Evolutionary conservation across 805 yeast species (phyloP).

Genomic region (Teunomyces barrocoloradensis): DNA sequence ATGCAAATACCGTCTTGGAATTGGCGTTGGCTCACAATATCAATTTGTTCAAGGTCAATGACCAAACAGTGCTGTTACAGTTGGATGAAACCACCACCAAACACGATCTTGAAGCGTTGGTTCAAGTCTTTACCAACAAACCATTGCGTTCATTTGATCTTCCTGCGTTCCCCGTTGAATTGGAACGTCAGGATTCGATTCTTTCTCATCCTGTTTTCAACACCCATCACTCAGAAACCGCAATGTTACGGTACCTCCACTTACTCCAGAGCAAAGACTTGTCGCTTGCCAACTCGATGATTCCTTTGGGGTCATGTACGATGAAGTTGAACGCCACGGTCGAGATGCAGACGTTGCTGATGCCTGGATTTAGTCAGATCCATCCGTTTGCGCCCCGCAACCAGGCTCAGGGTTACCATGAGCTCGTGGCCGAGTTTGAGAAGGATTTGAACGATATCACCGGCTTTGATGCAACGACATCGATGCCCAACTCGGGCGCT

Average conservation of each 20-base stretch:
- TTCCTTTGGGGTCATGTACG: slow-evolving; percentile 95
- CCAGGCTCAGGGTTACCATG: slow-evolving; percentile 86
- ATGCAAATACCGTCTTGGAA: slow-evolving; percentile 53
- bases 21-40: slow-evolving; percentile 66
- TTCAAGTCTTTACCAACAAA: slow-evolving; percentile 56
- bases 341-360: slow-evolving; percentile 89
- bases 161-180: slow-evolving; percentile 50
- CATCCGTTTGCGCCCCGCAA: slow-evolving; percentile 92
- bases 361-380: slow-evolving; percentile 86
- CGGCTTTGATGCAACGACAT: slow-evolving; percentile 85
- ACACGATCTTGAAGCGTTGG: slow-evolving; percentile 56
- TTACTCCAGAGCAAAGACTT: slow-evolving; percentile 81
- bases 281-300: slow-evolving; percentile 94
- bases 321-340: slow-evolving; percentile 97
- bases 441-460: slow-evolving; percentile 86
- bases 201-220: slow-evolving; percentile 79
- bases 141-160: slow-evolving; percentile 25
- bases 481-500: slow-evolving; percentile 98
- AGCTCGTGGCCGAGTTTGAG: slow-evolving; percentile 73
- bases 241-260: slow-evolving; percentile 88
- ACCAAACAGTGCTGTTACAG: slow-evolving; percentile 64
- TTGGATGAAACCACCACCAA: slow-evolving; percentile 84
- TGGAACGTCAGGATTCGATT: slow-evolving; percentile 55
- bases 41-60: slow-evolving; percentile 71
- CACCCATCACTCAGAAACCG: slow-evolving; percentile 88